phyloP scores from a whole-genome alignment of 1,139 yeast species.

The Pichia terricola region DNA sequence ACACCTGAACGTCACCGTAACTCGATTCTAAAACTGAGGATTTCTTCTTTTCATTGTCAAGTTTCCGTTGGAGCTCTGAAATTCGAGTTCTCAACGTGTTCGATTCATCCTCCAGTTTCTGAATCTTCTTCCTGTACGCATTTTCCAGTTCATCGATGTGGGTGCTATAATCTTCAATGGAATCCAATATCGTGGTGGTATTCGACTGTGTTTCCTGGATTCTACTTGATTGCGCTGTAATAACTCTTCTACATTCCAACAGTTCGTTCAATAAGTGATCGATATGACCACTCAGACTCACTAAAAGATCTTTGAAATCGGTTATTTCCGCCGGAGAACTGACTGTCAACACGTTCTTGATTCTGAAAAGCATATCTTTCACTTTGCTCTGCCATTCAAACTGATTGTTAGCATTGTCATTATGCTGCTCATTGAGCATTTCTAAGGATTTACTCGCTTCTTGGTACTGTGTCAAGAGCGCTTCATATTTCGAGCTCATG shows the following conservation, averaged over 20 bases:
- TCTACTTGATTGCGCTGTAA: background rate
- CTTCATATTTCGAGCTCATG: constrained; percentile 11
- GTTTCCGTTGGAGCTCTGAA: no score
- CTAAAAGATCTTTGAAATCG: constrained; percentile 2
- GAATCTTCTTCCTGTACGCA: background rate
- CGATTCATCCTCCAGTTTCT: background rate
- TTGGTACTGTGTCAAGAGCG: constrained; percentile 16
- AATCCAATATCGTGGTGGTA: constrained; percentile 17
- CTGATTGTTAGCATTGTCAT: constrained; percentile 16
- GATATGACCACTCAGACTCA: no score
- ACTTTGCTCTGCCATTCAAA: constrained; percentile 20
- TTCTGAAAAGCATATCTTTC: constrained; percentile 1
- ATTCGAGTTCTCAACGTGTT: no score
- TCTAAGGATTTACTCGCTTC: constrained; percentile 13
- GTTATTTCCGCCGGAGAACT: constrained; percentile 1
- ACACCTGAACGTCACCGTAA: background rate
- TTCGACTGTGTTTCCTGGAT: constrained; percentile 18
- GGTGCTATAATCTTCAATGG: background rate
- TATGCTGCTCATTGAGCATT: constrained; percentile 19
- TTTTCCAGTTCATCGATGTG: constrained; percentile 25
- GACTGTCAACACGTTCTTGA: background rate
- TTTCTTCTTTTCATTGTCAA: no score
- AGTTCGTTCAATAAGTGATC: background rate
- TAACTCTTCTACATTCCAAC: no score
- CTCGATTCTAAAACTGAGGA: background rate